Evolutionary conservation across 2,329 filamentous ascomycete genomes (phyloP), one percentile per base, ranked within the genome.

Genomic region (Balansia obtecta): DNA sequence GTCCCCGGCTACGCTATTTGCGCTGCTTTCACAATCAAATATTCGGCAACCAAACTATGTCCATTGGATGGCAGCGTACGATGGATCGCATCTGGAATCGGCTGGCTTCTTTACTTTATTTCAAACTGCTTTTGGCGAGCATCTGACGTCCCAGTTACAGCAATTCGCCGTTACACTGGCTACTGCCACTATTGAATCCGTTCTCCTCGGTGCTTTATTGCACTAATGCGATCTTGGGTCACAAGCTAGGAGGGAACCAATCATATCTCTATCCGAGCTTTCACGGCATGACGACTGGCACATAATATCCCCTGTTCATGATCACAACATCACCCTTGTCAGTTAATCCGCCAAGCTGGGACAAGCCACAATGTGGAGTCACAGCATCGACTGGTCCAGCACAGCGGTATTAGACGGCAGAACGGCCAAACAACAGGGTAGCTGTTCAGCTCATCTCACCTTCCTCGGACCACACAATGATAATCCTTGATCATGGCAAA

Each of bases 261-360:
- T 40, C 41, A 45, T 40, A 22, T 39, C 7, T 15, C 16, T 30
- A 33, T 30, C 30, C 39, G 41, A 40, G 32, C 34, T 48, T 41
- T 22, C 41, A 51, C 50, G 27, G 37, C 41, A 40, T 45, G 11
- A 41, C 27, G 33, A 37, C 2, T n/a, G 40, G 45, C 33, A 39
- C 20, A 42, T 13, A 11, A 13, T 40, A 27, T 8, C 46, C 20
- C 40, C 16, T 49, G 16, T 39, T 22, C 22, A 20, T 4, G 30
- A 45, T 48, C 27, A 22, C 34, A 40, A 39, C 33, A 11, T 41
- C 32, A 33, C n/a, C 15, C 16, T 30, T 20, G 34, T 37, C 15
- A 12, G 32, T 22, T 37, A 18, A 43, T n/a, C 46, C 50, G 37
- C 47, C 50, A 33, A 15, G 18, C 45, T 47, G 46, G 50, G 50